These are phyloP conservation scores for Chrysoporthe cubensis DNA, from an alignment of 2,329 filamentous ascomycete genomes.

Conservation along the genomic window DNA sequence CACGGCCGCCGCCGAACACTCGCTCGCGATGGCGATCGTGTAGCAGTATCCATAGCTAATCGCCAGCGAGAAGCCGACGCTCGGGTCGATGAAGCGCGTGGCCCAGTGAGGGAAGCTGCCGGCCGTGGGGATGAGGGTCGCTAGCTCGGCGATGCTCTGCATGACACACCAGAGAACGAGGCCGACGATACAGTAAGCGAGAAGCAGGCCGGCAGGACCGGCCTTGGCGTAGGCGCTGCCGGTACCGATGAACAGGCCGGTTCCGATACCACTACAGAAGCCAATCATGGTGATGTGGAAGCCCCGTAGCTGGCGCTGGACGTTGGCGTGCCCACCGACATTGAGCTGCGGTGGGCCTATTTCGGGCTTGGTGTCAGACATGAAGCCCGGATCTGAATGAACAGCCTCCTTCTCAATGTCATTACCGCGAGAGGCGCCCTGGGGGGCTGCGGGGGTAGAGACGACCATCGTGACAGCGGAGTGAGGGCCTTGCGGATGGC, in stretches of 20 bases:
- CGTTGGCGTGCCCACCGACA: constrained; percentile 28
- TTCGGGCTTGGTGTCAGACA: constrained; percentile 25
- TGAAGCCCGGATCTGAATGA: constrained; percentile 22
- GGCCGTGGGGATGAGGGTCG: constrained; percentile 29
- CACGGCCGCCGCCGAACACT: constrained; percentile 30
- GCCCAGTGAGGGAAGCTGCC: constrained; percentile 31
- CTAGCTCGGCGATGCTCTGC: constrained; percentile 31
- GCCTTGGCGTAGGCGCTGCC: constrained; percentile 28
- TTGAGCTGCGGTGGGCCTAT: constrained; percentile 25
- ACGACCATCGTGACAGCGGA: constrained; percentile 17
- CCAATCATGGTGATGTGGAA: constrained; percentile 31
- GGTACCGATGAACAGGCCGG: constrained; percentile 31
- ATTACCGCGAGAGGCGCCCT: constrained; percentile 5
- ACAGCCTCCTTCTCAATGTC: constrained; percentile 28
- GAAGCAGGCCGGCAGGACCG: constrained; percentile 29
- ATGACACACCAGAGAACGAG: constrained; percentile 28
- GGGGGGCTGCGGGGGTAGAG: constrained; percentile 2
- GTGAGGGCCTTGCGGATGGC: background rate
- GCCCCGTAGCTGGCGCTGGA: constrained; percentile 27
- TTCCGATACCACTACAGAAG: constrained; percentile 31
- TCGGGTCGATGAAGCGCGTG: constrained; percentile 30
- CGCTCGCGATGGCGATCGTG: constrained; percentile 29
- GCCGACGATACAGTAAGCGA: constrained; percentile 27
- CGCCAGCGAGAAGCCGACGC: constrained; percentile 30
- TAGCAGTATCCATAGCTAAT: constrained; percentile 31